Percentiles rank a stretch among this genome's conserved stretches.
Conservation (phyloP, 495 filamentous ascomycete genomes). For the Neurospora sp. region DNA sequence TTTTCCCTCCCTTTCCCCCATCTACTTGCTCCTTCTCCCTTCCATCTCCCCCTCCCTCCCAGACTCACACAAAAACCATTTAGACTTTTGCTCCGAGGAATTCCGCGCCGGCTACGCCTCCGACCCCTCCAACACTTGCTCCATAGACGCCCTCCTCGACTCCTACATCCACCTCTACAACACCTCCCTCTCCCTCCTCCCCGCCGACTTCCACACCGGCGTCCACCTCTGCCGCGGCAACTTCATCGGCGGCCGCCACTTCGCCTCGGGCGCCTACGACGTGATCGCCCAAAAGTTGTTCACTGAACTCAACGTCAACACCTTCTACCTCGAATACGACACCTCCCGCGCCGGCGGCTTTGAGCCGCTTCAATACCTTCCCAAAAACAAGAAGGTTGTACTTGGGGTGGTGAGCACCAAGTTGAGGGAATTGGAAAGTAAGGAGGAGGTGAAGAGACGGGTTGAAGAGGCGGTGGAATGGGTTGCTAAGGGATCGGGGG, state of each 20-base stretch:
- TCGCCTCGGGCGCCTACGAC: constrained; percentile 74
- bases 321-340: constrained; percentile 81
- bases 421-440: constrained; percentile 60
- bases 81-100: constrained; percentile 30
- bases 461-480: constrained; percentile 59
- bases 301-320: constrained; percentile 61
- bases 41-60: background rate
- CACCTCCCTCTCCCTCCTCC: constrained; percentile 51
- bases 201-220: constrained; percentile 62
- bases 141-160: constrained; percentile 54
- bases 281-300: constrained; percentile 72
- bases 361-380: constrained; percentile 63
- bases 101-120: constrained; percentile 59
- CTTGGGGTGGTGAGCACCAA: constrained; percentile 65
- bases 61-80: too few species aligned
- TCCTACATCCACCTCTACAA: constrained; percentile 73
- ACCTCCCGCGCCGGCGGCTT: constrained; percentile 66
- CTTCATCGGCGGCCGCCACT: constrained; percentile 67
- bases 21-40: background rate
- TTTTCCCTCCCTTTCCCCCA: background rate
- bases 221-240: constrained; percentile 77
- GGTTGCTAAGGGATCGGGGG: constrained; percentile 57
- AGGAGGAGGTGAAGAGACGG: constrained; percentile 60
- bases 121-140: constrained; percentile 45
- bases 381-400: constrained; percentile 65